phyloP scores from a whole-genome alignment of 2,329 filamentous ascomycete species.

The Ophiostoma ips region DNA sequence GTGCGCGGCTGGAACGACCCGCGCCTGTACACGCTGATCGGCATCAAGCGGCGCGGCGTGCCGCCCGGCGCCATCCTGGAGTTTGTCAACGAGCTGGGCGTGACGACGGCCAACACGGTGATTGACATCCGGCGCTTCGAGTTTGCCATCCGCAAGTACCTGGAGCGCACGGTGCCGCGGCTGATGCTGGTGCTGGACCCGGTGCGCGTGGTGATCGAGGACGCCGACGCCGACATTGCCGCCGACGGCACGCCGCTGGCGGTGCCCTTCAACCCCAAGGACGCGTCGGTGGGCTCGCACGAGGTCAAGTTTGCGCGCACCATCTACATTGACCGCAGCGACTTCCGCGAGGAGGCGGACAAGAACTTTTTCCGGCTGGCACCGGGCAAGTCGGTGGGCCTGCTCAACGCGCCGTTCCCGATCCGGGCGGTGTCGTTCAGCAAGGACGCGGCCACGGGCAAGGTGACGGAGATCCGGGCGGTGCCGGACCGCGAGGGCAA shows the following conservation, averaged over 20 bases:
- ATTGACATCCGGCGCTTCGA: conserved; percentile 79
- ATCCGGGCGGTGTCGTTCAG: conserved; percentile 55
- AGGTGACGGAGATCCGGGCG: conserved; percentile 46
- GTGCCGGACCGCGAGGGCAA: conserved; percentile 57
- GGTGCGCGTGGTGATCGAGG: conserved; percentile 67
- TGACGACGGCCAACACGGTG: conserved; percentile 66
- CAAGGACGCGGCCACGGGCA: conserved; percentile 43
- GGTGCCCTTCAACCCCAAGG: conserved; percentile 71
- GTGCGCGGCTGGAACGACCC: conserved; percentile 89
- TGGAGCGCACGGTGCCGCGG: conserved; percentile 76
- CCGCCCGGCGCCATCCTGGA: conserved; percentile 79
- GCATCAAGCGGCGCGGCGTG: conserved; percentile 68
- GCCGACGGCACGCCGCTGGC: conserved; percentile 43
- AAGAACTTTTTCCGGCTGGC: conserved; percentile 67
- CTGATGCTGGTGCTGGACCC: conserved; percentile 85
- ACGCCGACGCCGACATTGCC: conserved; percentile 28
- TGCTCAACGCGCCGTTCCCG: conserved; percentile 56
- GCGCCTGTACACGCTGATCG: conserved; percentile 76
- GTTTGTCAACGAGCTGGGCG: conserved; percentile 83
- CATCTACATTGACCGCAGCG: conserved; percentile 71
- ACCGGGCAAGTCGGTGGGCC: conserved; percentile 55
- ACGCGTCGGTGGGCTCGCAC: conserved; percentile 51
- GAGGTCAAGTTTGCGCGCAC: conserved; percentile 54
- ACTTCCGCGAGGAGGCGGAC: conserved; percentile 61
- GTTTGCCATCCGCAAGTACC: conserved; percentile 68